Evolutionary conservation across 345 rosid species (phyloP), one percentile per base, ranked within the genome.

Genomic region (Salix dunnii): DNA sequence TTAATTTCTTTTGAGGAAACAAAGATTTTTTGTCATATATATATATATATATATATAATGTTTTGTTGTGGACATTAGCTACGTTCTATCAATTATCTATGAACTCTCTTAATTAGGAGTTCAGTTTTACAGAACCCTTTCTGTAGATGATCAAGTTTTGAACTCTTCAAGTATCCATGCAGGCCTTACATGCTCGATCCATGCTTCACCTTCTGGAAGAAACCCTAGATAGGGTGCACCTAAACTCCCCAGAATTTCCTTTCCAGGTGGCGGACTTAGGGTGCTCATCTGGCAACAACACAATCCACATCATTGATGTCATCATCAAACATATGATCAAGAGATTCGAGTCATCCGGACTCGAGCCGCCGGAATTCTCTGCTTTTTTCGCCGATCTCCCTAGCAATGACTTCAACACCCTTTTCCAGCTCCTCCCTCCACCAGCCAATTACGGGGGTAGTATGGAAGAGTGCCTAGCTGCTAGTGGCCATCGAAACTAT

Each of bases 311-410:
- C 67, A 76, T 95, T 40, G 90, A 90, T 53, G 88, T 89, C 51
- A 95, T 95, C 71, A 83, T 93, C 85, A 91, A 92, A 76, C 96
- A 95, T 87, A 90, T 95, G 75, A 85, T 76, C 51, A 89, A 92
- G 79, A 81, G 97, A 4, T 90, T 86, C 55, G 91, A 90, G 74
- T 79, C 91, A 0, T 72, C 79, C 1, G 93, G 94, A 14, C 68
- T 76, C 7, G 90, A 84, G 68, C 84, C 82, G 1, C 97, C 99
- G 68, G 99, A 95, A 78, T 95, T 92, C 74, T 83, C 92, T 0
- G 96, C 96, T 25, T 92, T 88, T 73, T 95, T 92, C 89, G 85
- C 98, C 30, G 98, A 94, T 82, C 97, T 94, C 31, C 97, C 98
- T 2, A 85, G 92, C 87, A 94, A 95, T 55, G 99, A 95, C 79